Conservation (phyloP, 2,329 filamentous ascomycete genomes). For the Teratosphaeria gauchensis region DNA sequence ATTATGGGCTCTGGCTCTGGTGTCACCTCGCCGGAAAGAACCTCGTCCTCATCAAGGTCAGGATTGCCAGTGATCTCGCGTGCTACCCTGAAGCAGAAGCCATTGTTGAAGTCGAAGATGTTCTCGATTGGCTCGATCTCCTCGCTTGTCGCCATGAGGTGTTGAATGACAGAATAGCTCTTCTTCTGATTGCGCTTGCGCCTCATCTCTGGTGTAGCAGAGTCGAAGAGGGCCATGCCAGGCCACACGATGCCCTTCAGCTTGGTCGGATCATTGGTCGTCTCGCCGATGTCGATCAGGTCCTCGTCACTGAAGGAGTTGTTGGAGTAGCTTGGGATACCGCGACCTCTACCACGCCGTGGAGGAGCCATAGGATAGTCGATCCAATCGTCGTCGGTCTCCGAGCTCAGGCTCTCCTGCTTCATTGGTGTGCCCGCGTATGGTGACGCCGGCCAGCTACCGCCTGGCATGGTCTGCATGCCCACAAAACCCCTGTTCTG, state of each 20-base stretch:
- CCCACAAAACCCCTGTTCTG: not conserved
- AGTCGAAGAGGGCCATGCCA: constrained; percentile 74
- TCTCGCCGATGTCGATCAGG: constrained; percentile 12
- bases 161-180: constrained; percentile 57
- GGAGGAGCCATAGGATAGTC: not conserved
- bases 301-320: constrained; percentile 6
- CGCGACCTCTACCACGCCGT: constrained; percentile 2
- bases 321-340: constrained; percentile 2
- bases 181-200: constrained; percentile 72
- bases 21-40: constrained; percentile 13
- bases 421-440: constrained; percentile 13
- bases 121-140: constrained; percentile 55
- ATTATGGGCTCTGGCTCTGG: constrained; percentile 17
- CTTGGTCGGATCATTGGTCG: constrained; percentile 31
- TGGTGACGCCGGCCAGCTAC: constrained; percentile 23
- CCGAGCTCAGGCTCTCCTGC: constrained; percentile 16
- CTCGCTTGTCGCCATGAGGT: constrained; percentile 55
- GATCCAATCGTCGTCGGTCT: constrained; percentile 7
- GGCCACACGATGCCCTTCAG: constrained; percentile 67
- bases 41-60: constrained; percentile 28
- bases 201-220: constrained; percentile 63
- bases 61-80: constrained; percentile 37
- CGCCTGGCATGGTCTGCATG: constrained; percentile 23
- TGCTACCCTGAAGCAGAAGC: constrained; percentile 33
- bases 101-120: constrained; percentile 45